These are phyloP conservation scores for Phaeophleospora eucalypticola DNA, from an alignment of 2,329 filamentous ascomycete genomes.

Conservation along the genomic window DNA sequence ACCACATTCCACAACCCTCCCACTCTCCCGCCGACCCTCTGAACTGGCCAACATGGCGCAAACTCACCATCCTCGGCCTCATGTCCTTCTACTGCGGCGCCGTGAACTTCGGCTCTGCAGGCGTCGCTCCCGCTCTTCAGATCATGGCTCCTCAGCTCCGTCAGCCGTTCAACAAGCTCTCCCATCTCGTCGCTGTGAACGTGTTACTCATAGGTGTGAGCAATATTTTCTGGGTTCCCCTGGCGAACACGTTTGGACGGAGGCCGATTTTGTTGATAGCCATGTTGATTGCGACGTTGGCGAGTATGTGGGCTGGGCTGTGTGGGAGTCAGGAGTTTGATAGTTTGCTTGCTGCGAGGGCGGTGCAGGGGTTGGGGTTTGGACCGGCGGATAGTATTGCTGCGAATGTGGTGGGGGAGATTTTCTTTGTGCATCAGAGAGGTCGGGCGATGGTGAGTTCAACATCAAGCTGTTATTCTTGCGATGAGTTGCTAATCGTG, in stretches of 20 bases:
- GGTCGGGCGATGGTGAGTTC: slow-evolving; percentile 38
- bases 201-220: slow-evolving; percentile 37
- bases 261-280: slow-evolving; percentile 37
- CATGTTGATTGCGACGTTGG: slow-evolving; percentile 32
- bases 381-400: slow-evolving; percentile 40
- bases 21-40: slow-evolving; percentile 39
- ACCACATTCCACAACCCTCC: slow-evolving; percentile 38
- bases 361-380: slow-evolving; percentile 38
- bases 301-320: slow-evolving; percentile 40
- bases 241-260: slow-evolving; percentile 40
- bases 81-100: slow-evolving; percentile 39
- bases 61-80: slow-evolving; percentile 33
- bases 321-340: slow-evolving; percentile 34
- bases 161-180: slow-evolving; percentile 33
- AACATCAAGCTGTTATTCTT: neutral
- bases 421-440: slow-evolving; percentile 42
- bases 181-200: slow-evolving; percentile 38
- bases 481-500: neutral
- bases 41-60: slow-evolving; percentile 38
- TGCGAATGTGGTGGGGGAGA: slow-evolving; percentile 40
- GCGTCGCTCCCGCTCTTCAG: slow-evolving; percentile 35
- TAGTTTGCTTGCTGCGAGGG: slow-evolving; percentile 37
- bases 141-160: slow-evolving; percentile 29
- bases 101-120: slow-evolving; percentile 37
- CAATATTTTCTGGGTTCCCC: slow-evolving; percentile 41